A percentile compares a stretch with the other conserved stretches of the same genome.
phyloP scores from a whole-genome alignment of 768 basidiomycete genomes.

The Tricholoma bakamatsutake region DNA sequence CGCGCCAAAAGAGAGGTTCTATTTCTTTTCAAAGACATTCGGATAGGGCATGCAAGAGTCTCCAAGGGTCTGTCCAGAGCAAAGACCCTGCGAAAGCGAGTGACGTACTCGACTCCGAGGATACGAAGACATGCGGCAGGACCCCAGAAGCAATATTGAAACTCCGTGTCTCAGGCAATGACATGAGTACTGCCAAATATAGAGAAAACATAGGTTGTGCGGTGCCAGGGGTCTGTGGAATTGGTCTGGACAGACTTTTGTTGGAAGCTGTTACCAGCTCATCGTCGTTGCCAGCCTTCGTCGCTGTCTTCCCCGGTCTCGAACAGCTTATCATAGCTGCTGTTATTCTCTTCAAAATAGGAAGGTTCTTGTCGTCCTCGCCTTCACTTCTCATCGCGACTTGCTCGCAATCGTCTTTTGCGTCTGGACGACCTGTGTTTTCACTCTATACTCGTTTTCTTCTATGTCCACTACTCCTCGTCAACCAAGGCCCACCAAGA shows the following conservation, averaged over 20 bases:
- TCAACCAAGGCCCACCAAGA: constrained; percentile 59
- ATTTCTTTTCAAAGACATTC: no score
- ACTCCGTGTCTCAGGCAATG: background rate
- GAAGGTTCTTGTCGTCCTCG: constrained; percentile 4
- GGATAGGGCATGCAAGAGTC: no score
- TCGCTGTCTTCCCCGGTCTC: background rate
- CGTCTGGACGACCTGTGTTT: constrained; percentile 33
- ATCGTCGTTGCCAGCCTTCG: background rate
- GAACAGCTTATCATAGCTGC: background rate
- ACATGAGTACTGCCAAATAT: background rate
- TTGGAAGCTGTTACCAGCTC: background rate
- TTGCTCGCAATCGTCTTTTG: constrained; percentile 25
- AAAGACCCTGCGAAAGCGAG: no score
- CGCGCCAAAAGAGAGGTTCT: no score
- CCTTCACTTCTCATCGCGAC: constrained; percentile 21
- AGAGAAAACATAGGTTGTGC: background rate
- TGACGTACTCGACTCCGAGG: no score
- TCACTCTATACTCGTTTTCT: constrained; percentile 25
- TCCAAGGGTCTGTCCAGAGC: no score
- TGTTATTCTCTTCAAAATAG: background rate
- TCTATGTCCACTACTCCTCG: constrained; percentile 61
- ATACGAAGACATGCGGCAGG: background rate
- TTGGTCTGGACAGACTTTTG: constrained; percentile 1
- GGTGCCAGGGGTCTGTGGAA: constrained; percentile 5
- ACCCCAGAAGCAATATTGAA: constrained; percentile 2